phyloP scores from a whole-genome alignment of 1,284 basidiomycete species.

The Takashimella koratensis region DNA sequence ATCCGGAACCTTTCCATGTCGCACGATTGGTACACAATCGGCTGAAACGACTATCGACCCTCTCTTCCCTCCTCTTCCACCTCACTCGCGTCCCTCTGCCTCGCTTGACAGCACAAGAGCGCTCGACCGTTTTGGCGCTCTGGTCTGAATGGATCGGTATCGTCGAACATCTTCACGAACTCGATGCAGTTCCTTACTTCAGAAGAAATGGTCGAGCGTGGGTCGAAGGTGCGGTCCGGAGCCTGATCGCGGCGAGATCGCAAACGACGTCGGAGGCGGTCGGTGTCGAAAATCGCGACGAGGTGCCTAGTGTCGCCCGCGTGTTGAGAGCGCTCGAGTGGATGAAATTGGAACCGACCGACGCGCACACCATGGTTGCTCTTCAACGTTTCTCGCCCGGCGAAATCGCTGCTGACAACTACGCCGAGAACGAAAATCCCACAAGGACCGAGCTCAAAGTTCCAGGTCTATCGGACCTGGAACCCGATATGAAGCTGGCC shows the following conservation, averaged over 20 bases:
- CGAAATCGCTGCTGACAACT: neutral
- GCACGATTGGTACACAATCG: neutral
- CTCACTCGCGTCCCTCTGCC: neutral
- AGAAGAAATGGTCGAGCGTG: neutral
- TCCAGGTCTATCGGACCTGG: neutral
- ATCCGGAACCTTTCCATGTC: no score
- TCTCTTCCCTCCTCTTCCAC: neutral
- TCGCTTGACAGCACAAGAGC: neutral
- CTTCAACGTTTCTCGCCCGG: neutral
- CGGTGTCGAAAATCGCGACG: neutral
- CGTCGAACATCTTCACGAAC: neutral
- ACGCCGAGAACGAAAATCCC: neutral
- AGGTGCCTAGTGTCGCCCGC: neutral
- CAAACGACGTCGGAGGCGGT: neutral
- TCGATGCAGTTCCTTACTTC: neutral
- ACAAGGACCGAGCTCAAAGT: neutral
- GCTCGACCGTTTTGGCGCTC: neutral
- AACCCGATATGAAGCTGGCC: neutral
- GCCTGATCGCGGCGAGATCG: slow-evolving; percentile 4
- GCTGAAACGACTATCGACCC: neutral
- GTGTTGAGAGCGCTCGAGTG: neutral
- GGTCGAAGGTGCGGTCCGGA: slow-evolving; percentile 10
- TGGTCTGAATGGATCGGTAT: neutral
- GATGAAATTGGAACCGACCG: neutral
- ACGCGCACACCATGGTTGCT: neutral